A percentile compares a stretch with the other conserved stretches of the same genome.
Evolutionary conservation across 2,329 filamentous ascomycete genomes (phyloP).

Genomic region (Penicillium concentricum): DNA sequence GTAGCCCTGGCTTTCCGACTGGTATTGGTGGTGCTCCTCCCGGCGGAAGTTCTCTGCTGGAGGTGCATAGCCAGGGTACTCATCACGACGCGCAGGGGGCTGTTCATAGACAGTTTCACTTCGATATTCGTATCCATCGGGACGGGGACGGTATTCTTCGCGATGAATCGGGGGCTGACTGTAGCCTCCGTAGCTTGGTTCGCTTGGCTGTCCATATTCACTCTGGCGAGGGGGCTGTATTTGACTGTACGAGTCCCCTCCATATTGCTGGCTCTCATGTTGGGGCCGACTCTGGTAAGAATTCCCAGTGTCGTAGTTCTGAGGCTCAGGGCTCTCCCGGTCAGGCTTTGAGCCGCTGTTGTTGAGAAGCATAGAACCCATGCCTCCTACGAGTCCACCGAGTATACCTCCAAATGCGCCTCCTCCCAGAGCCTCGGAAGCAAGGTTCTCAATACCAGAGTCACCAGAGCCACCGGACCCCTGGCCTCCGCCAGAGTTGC

Average conservation of each 20-base stretch:
- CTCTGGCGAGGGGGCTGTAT: neutral
- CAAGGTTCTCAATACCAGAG: constrained; percentile 50
- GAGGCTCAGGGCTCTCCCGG: constrained; percentile 11
- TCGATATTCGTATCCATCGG: constrained; percentile 18
- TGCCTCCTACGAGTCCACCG: constrained; percentile 61
- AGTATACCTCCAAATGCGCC: constrained; percentile 69
- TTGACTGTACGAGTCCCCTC: constrained; percentile 13
- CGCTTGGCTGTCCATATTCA: constrained; percentile 17
- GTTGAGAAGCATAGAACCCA: constrained; percentile 63
- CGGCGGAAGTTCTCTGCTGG: constrained; percentile 14
- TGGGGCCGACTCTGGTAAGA: constrained; percentile 8
- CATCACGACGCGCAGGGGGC: constrained; percentile 10
- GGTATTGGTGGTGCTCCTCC: constrained; percentile 18
- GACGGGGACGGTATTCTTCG: constrained; percentile 11
- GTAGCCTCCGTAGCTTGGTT: constrained; percentile 21
- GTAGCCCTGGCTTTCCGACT: constrained; percentile 13
- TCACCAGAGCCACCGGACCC: constrained; percentile 23
- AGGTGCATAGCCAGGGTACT: constrained; percentile 11
- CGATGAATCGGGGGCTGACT: constrained; percentile 8
- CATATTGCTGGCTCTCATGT: constrained; percentile 11
- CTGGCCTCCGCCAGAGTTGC: constrained; percentile 21
- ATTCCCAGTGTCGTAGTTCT: constrained; percentile 7
- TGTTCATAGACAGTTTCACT: constrained; percentile 19
- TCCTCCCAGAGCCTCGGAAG: constrained; percentile 61
- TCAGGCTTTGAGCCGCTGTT: constrained; percentile 35